A percentile compares a stretch with the other conserved stretches of the same genome.
Evolutionary conservation across 2,329 filamentous ascomycete genomes (phyloP).

Genomic region (Raffaelea ambrosiae): DNA sequence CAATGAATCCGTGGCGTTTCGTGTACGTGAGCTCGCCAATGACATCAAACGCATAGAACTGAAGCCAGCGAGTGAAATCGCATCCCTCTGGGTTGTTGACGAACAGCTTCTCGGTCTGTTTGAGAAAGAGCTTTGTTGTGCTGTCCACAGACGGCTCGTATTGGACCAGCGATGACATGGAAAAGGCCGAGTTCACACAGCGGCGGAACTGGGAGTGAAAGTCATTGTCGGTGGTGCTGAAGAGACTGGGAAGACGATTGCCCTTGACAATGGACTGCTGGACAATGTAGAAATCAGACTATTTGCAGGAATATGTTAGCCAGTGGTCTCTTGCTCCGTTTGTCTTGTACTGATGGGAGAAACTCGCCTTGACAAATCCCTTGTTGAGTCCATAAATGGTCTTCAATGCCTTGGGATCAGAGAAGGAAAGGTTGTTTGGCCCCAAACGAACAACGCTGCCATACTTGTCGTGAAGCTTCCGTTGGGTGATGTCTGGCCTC

Average conservation of each 20-base stretch:
- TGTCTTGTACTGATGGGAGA: no score
- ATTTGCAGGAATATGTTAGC: not conserved
- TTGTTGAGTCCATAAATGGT: slow-evolving; percentile 77
- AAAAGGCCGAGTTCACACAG: slow-evolving; percentile 67
- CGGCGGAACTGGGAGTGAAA: slow-evolving; percentile 70
- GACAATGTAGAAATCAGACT: slow-evolving; percentile 76
- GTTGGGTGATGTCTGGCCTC: slow-evolving; percentile 59
- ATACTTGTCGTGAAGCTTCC: slow-evolving; percentile 59
- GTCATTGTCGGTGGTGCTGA: slow-evolving; percentile 65
- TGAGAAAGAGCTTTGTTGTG: slow-evolving; percentile 62
- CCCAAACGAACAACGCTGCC: slow-evolving; percentile 69
- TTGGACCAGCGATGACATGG: slow-evolving; percentile 67
- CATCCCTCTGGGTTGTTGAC: slow-evolving; percentile 37
- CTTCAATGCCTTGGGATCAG: slow-evolving; percentile 64
- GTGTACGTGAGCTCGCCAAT: slow-evolving; percentile 71
- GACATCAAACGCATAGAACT: slow-evolving; percentile 76
- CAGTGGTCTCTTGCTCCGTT: no score
- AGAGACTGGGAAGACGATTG: slow-evolving; percentile 60
- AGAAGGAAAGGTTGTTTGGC: slow-evolving; percentile 66
- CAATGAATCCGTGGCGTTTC: slow-evolving; percentile 67
- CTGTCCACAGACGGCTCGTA: slow-evolving; percentile 76
- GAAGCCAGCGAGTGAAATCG: slow-evolving; percentile 64
- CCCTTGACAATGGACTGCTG: slow-evolving; percentile 67
- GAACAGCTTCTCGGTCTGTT: slow-evolving; percentile 49
- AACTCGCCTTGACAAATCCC: slow-evolving; percentile 64